phyloP scores from a whole-genome alignment of 306 rosid species.

The Cucurbita pepo region DNA sequence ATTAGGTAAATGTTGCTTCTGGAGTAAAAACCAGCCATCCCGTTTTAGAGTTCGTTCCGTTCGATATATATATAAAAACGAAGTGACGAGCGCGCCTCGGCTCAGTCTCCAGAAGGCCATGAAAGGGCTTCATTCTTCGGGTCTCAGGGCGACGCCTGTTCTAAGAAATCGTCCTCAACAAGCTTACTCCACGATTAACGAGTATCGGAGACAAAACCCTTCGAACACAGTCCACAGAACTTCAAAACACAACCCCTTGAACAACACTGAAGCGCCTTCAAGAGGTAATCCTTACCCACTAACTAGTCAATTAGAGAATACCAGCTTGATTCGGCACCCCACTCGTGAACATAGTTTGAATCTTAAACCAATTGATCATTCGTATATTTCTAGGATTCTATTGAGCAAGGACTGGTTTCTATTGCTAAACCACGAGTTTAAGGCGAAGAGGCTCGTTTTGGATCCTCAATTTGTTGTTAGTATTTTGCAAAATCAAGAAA shows the following conservation, averaged over 20 bases:
- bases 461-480: constrained; percentile 32
- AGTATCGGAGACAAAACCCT: constrained; percentile 2
- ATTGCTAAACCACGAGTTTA: constrained; percentile 39
- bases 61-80: not conserved
- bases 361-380: constrained; percentile 22
- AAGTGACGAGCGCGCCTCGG: not conserved
- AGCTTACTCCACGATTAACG: constrained; percentile 1
- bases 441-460: constrained; percentile 20
- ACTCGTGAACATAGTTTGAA: not conserved
- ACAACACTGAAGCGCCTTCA: constrained; percentile 5
- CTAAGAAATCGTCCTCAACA: constrained; percentile 16
- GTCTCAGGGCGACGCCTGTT: constrained; percentile 28
- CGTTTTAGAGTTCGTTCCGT: no score
- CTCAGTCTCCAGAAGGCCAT: constrained; percentile 9
- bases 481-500: constrained; percentile 46
- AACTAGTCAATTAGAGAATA: constrained; percentile 3
- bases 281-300: constrained; percentile 19
- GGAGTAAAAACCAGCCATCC: no score
- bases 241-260: not conserved
- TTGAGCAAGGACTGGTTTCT: constrained; percentile 50
- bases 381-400: constrained; percentile 34
- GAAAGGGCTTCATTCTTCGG: constrained; percentile 25
- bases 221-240: not conserved
- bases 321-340: constrained; percentile 5
- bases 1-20: no score